Evolutionary conservation across 108 stramenopile species (phyloP).

Genomic region (Nitzschia sp.): DNA sequence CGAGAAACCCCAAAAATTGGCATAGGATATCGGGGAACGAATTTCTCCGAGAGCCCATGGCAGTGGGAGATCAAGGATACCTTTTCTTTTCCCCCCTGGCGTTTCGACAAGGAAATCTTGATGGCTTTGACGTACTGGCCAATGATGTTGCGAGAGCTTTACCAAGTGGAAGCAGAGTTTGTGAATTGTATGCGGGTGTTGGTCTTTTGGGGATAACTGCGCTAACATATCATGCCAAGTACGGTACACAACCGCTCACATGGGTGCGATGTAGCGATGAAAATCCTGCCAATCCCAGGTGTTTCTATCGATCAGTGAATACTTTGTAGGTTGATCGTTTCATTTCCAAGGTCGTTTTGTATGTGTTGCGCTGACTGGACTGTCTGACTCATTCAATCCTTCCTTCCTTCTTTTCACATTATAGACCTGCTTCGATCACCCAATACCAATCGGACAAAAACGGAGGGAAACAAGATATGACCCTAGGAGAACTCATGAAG

Average conservation of each 20-base stretch:
- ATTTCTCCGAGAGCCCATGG: constrained; percentile 75
- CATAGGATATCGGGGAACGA: constrained; percentile 68
- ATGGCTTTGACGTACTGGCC: constrained; percentile 90
- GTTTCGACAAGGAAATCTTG: constrained; percentile 95
- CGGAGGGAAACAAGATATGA: constrained; percentile 13
- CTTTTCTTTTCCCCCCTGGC: constrained; percentile 86
- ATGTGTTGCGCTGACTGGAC: not conserved
- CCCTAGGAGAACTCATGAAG: constrained; percentile 33
- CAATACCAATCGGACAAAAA: not conserved
- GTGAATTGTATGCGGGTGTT: constrained; percentile 95
- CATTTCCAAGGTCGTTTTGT: too few relatives aligned
- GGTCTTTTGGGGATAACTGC: constrained; percentile 90
- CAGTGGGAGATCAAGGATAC: constrained; percentile 55
- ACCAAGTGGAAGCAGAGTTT: constrained; percentile 66
- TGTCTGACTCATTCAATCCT: not conserved
- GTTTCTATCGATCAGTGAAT: constrained; percentile 72
- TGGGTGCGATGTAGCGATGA: constrained; percentile 93
- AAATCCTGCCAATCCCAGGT: constrained; percentile 87
- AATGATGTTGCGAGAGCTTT: constrained; percentile 68
- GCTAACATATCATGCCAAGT: constrained; percentile 57
- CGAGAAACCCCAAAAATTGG: constrained; percentile 64
- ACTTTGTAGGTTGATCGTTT: constrained; percentile 29
- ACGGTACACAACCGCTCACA: constrained; percentile 44
- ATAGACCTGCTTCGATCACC: not conserved
- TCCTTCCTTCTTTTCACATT: too few relatives aligned